Evolutionary conservation across 345 rosid genomes (phyloP).

Genomic region (Anacardium occidentale): DNA sequence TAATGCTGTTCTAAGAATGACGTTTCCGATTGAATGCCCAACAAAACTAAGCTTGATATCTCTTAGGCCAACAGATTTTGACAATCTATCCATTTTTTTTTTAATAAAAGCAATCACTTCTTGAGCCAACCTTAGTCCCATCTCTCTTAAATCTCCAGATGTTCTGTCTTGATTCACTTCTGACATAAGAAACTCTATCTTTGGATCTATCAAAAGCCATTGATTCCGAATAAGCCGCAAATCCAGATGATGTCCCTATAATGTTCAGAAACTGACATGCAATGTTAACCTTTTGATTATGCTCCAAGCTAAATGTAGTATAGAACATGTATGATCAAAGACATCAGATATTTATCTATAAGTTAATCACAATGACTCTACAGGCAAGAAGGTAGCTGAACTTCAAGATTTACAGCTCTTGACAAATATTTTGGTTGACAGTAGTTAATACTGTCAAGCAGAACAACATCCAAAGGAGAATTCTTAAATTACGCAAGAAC

Average conservation of each 20-base stretch:
- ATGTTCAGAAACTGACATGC: not conserved
- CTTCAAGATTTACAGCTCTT: too few species aligned
- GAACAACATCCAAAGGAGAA: not conserved
- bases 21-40: conserved; percentile 94
- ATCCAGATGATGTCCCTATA: conserved; percentile 97
- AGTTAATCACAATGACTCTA: too few species aligned
- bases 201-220: conserved; percentile 93
- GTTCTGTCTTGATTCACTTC: conserved; percentile 89
- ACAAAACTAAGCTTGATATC: conserved; percentile 85
- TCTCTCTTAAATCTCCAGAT: conserved; percentile 88
- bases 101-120: conserved; percentile 80
- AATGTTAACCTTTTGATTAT: conserved; percentile 15
- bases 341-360: too few species aligned
- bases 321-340: not conserved
- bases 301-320: not conserved
- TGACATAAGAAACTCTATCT: conserved; percentile 90
- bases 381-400: too few species aligned
- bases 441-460: not conserved
- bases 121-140: conserved; percentile 85
- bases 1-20: conserved; percentile 81
- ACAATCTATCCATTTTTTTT: conserved; percentile 66
- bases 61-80: conserved; percentile 62
- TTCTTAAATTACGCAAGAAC: not conserved
- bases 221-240: conserved; percentile 87
- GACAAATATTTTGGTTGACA: not conserved